Evolutionary conservation across 106 monocot species (phyloP), one percentile per base, ranked within the genome.

Genomic region (Dendrobium catenatum): DNA sequence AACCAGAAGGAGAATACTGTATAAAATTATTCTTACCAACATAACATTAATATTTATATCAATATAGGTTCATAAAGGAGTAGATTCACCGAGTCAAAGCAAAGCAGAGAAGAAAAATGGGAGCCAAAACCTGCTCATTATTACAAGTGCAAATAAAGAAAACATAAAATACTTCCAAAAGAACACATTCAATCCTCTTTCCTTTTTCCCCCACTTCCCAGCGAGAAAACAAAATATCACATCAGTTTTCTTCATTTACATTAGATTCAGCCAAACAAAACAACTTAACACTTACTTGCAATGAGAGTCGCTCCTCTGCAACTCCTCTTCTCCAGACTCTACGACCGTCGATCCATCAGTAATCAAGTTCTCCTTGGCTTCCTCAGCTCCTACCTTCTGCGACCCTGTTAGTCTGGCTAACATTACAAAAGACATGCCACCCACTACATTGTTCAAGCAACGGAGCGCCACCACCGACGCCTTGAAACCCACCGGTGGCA

Each of bases 331-430:
- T 48, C 55, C 43, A 19, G 26, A 33, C 26, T 55, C 67, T 6
- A 27, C 42, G 37, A 64, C 40, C 37, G 18, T 64, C 16, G 74
- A 43, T 43, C 74, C 74, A 75, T 75, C 16, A 22, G 42, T 75
- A 41, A 85, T n/a, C 84, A 87, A 78, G 51, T 61, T 79, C 81
- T 59, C 81, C 78, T 81, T 85, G 73, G 49, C 42, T 42, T 82
- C 86, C 44, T 68, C 31, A 4, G 26, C 27, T 6, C 20, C 81
- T 5, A 24, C 26, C 83, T 93, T 93, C 83, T 93, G 92, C 44
- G 92, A 84, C 11, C 92, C 92, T 5, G 92, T 93, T 76, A 93
- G 7, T 86, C 92, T 86, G 0, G 92, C 92, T 1, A 90, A 72
- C 48, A 81, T 19, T 4, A 90, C 92, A 43, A 93, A 93, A 2